Base-by-base conservation (phyloP, 2,329 filamentous ascomycete species). In the Diaporthe sp. region DNA sequence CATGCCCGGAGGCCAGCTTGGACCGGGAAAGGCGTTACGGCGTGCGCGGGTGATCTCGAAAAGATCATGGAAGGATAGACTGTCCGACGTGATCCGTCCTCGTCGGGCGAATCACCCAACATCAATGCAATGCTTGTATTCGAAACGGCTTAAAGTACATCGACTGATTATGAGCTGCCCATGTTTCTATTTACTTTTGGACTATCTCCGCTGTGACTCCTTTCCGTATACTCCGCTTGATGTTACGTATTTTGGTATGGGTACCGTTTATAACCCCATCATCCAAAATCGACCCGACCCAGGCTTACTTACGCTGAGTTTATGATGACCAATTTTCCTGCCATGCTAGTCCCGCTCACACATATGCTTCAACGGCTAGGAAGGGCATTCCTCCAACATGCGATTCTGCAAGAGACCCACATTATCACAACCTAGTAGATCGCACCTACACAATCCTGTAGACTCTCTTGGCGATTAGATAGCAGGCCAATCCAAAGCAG, bases 401-500 rank as follows among this genome's bases (percentile, higher is more conserved):
- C 8, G 6, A 49, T 65, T 17, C 42, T 34, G 61, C 25, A 34
- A n/a, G 22, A 31, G 15, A 20, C 10, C 61, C 25, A 4, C 0
- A 28, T 13, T 49, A 49, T 34, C 17, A 20, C 42, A 15, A 25
- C 25, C 7, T 17, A 55, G 34, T 9, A 70, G 22, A 15, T 28
- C 31, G 31, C 39, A 47, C 22, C 81, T 83, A 95, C 51, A 95
- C 93, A 85, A 96, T 95, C 58, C 92, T 91, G 83, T 96, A 96
- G 51, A 96, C 92, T 79, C 93, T 90, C 88, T 97, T 97, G 25
- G 95, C 95, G 78, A 96, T 92, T 81, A 92, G 86, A 82, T 93
- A 98, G 81, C 96, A 97, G 7, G 88, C 89, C 39, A 96, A 81
- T 0, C 95, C 97, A 84, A 98, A 98, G 25, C 91, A 82, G 2